Conservation (phyloP, 2,329 filamentous ascomycete species). For the Microdochium paspali region DNA sequence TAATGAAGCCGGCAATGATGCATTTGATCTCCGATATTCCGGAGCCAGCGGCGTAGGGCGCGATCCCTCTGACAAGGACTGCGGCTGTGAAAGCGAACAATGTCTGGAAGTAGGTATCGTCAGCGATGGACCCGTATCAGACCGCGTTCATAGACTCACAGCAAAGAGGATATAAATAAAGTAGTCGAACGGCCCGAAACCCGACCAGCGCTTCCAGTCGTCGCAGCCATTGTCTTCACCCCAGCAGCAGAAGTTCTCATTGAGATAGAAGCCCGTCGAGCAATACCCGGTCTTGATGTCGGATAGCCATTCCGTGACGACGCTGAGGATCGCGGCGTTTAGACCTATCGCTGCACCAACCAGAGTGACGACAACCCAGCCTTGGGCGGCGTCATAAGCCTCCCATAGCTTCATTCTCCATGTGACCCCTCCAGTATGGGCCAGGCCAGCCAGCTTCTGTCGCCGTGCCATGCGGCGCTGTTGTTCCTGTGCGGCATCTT, state of each 20-base stretch:
- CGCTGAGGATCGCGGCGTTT: slow-evolving; percentile 88
- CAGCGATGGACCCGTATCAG: not conserved
- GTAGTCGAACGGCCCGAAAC: slow-evolving; percentile 72
- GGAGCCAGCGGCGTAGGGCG: slow-evolving; percentile 91
- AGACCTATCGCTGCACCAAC: slow-evolving; percentile 88
- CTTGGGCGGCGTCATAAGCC: slow-evolving; percentile 91
- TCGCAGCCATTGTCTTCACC: slow-evolving; percentile 82
- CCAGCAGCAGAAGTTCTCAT: slow-evolving; percentile 97
- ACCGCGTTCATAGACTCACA: slow-evolving; percentile 31
- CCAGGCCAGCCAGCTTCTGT: slow-evolving; percentile 62
- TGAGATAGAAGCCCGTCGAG: slow-evolving; percentile 90
- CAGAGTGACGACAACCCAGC: slow-evolving; percentile 93
- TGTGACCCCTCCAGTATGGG: slow-evolving; percentile 57
- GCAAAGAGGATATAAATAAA: slow-evolving; percentile 80
- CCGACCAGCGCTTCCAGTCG: slow-evolving; percentile 86
- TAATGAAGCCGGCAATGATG: slow-evolving; percentile 96
- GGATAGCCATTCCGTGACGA: slow-evolving; percentile 91
- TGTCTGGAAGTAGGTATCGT: slow-evolving; percentile 32
- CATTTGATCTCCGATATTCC: slow-evolving; percentile 99
- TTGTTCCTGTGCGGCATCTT: slow-evolving; percentile 90
- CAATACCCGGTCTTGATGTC: slow-evolving; percentile 97
- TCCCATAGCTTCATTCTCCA: slow-evolving; percentile 78
- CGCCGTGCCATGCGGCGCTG: slow-evolving; percentile 67
- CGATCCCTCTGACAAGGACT: slow-evolving; percentile 78
- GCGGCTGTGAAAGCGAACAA: slow-evolving; percentile 77